phyloP scores from a whole-genome alignment of 768 basidiomycete genomes.

The Boletus sp. region DNA sequence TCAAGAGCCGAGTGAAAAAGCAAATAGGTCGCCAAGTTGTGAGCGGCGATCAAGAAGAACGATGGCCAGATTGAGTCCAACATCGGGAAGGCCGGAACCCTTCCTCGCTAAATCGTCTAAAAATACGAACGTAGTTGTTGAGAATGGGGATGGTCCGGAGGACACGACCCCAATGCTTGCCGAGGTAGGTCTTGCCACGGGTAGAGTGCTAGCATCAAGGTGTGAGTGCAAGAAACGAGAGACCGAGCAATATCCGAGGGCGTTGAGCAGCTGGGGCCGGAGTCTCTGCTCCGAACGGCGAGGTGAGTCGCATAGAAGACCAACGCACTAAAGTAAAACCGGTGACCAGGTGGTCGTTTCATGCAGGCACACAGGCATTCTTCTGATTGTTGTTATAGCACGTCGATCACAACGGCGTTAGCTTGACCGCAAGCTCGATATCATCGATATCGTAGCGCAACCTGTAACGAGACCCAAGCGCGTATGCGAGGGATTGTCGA shows the following conservation, averaged over 20 bases:
- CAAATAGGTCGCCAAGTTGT: constrained; percentile 1
- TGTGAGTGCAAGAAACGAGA: constrained; percentile 9
- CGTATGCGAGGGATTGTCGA: constrained; percentile 5
- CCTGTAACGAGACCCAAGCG: constrained; percentile 9
- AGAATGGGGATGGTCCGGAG: no score
- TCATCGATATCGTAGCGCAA: constrained; percentile 14
- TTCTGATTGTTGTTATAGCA: background rate
- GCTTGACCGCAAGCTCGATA: constrained; percentile 9
- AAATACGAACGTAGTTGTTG: no score
- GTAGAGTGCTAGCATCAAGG: background rate
- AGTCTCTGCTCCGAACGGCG: constrained; percentile 2
- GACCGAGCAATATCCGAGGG: constrained; percentile 12
- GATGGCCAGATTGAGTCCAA: constrained; percentile 13
- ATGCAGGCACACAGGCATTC: constrained; percentile 4
- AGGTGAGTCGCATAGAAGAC: constrained; percentile 11
- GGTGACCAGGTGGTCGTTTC: constrained; percentile 6
- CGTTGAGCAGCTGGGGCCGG: constrained; percentile 1
- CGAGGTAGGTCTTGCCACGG: no score
- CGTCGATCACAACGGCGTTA: constrained; percentile 9
- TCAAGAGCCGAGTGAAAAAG: constrained; percentile 15
- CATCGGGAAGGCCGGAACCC: background rate
- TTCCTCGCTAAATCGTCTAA: no score
- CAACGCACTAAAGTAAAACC: background rate
- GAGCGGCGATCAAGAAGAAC: constrained; percentile 9
- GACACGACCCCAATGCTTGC: no score